These are phyloP conservation scores for Picochlorum sp. DNA, from an alignment of 139 green algal genomes.

Conservation along the genomic window DNA sequence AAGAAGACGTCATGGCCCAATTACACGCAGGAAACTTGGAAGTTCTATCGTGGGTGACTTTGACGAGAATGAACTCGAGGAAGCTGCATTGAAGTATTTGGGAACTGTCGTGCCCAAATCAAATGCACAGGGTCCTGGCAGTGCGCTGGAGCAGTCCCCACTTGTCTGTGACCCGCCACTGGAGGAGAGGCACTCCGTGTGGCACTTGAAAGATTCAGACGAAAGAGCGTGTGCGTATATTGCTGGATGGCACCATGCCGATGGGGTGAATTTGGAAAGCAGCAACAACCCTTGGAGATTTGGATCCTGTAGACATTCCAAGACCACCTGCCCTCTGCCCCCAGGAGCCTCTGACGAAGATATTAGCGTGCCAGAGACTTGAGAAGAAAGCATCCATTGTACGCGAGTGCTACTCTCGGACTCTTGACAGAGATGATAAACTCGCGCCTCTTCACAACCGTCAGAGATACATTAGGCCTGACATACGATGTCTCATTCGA, in stretches of 20 bases:
- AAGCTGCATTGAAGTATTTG: slow-evolving; percentile 46
- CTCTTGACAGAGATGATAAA: slow-evolving; percentile 94
- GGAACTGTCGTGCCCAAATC: slow-evolving; percentile 47
- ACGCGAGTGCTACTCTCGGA: slow-evolving; percentile 54
- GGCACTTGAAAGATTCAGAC: slow-evolving; percentile 79
- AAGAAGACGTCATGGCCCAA: slow-evolving; percentile 51
- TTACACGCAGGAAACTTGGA: slow-evolving; percentile 59
- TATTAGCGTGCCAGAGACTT: slow-evolving; percentile 27
- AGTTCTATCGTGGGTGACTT: slow-evolving; percentile 87
- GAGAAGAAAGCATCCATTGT: slow-evolving; percentile 77
- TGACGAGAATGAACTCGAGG: slow-evolving; percentile 42
- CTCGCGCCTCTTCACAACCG: slow-evolving; percentile 90
- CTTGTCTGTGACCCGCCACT: slow-evolving; percentile 27
- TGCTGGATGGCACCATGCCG: slow-evolving; percentile 69
- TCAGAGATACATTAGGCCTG: slow-evolving; percentile 87
- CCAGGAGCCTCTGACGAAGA: slow-evolving; percentile 14
- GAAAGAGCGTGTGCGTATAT: slow-evolving; percentile 92
- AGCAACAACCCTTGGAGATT: slow-evolving; percentile 3
- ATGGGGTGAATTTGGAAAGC: slow-evolving; percentile 60
- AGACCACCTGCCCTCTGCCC: slow-evolving; percentile 16
- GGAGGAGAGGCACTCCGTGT: slow-evolving; percentile 42
- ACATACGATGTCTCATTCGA: slow-evolving; percentile 99
- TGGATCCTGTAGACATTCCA: neutral
- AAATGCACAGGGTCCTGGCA: neutral
- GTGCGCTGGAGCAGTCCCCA: neutral